Evolutionary conservation across 768 basidiomycete genomes (phyloP).

Genomic region (Rhodotorula babjevae): DNA sequence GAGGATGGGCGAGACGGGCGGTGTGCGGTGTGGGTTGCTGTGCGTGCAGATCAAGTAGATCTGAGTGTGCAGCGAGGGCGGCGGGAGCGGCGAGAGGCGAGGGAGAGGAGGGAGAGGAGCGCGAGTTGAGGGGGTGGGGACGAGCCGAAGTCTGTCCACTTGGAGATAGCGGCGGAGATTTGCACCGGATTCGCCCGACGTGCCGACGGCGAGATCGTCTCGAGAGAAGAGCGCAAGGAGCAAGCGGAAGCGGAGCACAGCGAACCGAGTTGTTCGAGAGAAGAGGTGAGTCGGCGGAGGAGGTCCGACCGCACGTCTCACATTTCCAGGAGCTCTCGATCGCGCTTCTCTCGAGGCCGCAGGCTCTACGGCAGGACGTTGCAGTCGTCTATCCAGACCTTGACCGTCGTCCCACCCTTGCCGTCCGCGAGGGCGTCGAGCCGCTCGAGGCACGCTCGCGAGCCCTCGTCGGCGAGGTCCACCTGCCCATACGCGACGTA

Average conservation of each 20-base stretch:
- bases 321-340: no score
- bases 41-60: no score
- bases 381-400: constrained; percentile 53
- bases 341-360: neutral
- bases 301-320: no score
- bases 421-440: constrained; percentile 48
- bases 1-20: neutral
- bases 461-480: constrained; percentile 42
- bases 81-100: neutral
- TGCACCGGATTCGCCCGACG: no score
- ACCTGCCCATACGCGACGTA: constrained; percentile 54
- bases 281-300: no score
- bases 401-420: constrained; percentile 45
- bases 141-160: no score
- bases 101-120: neutral
- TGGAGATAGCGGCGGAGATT: neutral
- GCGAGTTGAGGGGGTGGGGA: neutral
- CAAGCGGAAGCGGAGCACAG: no score
- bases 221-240: no score
- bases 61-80: no score
- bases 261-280: no score
- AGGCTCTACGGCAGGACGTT: constrained; percentile 36
- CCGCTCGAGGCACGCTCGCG: constrained; percentile 46
- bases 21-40: no score
- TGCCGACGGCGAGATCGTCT: no score